Percentiles rank a stretch among this genome's conserved stretches.
phyloP scores from a whole-genome alignment of 169 alveolate genomes.

The Cryptosporidium xiaoi region DNA sequence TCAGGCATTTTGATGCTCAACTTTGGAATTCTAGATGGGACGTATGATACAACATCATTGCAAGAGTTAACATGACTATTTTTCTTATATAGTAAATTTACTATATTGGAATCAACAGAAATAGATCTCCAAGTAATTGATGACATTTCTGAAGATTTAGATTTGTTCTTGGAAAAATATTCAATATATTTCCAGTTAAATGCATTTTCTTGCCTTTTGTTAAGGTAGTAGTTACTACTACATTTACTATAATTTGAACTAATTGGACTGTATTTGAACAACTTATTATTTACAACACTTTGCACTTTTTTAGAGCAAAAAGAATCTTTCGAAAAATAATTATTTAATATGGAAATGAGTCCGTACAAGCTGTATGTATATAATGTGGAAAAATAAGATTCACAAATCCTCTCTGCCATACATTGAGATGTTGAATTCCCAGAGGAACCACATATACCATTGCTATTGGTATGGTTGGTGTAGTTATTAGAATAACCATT shows the following conservation, averaged over 20 bases:
- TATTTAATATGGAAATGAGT: not conserved
- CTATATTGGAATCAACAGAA: slow-evolving; percentile 31
- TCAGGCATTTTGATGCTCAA: slow-evolving; percentile 45
- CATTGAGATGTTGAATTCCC: slow-evolving; percentile 1
- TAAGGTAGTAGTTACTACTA: slow-evolving; percentile 1
- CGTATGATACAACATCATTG: slow-evolving; percentile 16
- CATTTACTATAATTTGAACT: slow-evolving; percentile 10
- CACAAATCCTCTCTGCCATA: slow-evolving; percentile 8
- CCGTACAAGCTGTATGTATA: slow-evolving; percentile 18
- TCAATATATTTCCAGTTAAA: slow-evolving; percentile 39
- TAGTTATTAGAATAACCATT: too few species aligned
- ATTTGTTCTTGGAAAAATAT: not conserved
- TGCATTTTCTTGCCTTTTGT: slow-evolving; percentile 26
- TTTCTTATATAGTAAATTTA: not conserved
- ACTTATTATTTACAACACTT: slow-evolving; percentile 8
- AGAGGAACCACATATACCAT: not conserved
- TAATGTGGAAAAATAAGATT: slow-evolving; percentile 29
- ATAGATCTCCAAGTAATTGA: slow-evolving; percentile 46
- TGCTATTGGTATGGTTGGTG: too few species aligned
- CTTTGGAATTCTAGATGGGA: slow-evolving; percentile 40
- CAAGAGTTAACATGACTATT: not conserved
- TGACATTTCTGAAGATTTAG: not conserved
- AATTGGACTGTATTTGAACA: slow-evolving; percentile 41
- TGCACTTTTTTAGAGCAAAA: slow-evolving; percentile 4
- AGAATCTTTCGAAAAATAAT: not conserved